Evolutionary conservation across 768 basidiomycete species (phyloP), one percentile per base, ranked within the genome.

Genomic region (Tricholoma matsutake): DNA sequence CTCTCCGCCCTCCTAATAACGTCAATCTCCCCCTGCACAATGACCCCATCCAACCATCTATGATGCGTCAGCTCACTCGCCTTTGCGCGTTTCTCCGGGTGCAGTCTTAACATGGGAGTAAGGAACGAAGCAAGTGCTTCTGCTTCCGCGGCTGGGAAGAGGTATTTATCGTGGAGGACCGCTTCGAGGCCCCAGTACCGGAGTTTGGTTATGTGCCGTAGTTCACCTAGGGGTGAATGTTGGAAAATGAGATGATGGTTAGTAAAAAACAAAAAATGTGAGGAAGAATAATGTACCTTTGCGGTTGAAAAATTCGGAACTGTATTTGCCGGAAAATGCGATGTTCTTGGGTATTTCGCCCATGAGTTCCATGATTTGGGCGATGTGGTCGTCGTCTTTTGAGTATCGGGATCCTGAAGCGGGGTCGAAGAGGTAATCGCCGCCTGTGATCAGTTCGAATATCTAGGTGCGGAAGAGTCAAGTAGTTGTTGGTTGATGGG

Each of bases 361-460:
- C 70, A 98, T 80, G 10, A 98, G 82, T 76, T 99, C 96, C 73
- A 98, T 93, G 64, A 98, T 93, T 78, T 99, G 97, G 3, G 97
- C 96, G 62, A 98, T 93, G 69, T 99, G 96, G 70, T 94, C 92
- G 72, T 96, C 94, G 74, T 96, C 94, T 73, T 98, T 98, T 78
- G 89, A 92, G 71, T 97, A 98, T 43, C 95, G 87, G 53, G 92
- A 88, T 2, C 96, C 96, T 1, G 92, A 91, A 20, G 94, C 94
- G 0, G 96, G 96, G 71, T 98, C 97, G 71, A 99, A 99, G 37
- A 99, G 84, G 75, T 98, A 99, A 73, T 98, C 96, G 20, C 97
- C 96, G 18, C 96, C 96, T 0, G 92, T 94, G 64, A 98, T 86
- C 43, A 98, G 85, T 72, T 98, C 96, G 71, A 99, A 99, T 41